Percentiles rank a stretch among this genome's conserved stretches.
Conservation (phyloP, 2,329 filamentous ascomycete genomes). For the Fusarium tanahbumbuense region DNA sequence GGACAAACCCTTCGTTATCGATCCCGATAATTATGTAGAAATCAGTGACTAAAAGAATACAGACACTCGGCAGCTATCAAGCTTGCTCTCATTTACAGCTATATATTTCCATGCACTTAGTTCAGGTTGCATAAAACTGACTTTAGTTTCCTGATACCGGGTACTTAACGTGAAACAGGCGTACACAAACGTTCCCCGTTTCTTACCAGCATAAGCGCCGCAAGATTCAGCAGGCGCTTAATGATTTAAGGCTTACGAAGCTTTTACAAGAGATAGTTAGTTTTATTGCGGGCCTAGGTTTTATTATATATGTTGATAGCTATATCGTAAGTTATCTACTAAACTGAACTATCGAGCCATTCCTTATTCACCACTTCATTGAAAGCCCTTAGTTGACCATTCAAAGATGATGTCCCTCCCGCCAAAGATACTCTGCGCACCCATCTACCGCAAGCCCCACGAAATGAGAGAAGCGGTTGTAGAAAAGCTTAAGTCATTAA, state of each 20-base stretch:
- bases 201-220: neutral
- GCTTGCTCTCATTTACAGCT: too few species aligned
- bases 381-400: neutral
- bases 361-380: neutral
- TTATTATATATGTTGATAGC: neutral
- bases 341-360: neutral
- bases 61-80: too few species aligned
- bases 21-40: too few species aligned
- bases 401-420: neutral
- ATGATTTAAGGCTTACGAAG: neutral
- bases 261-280: neutral
- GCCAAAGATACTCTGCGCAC: neutral
- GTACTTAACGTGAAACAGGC: too few species aligned
- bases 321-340: neutral
- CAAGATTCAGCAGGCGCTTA: neutral
- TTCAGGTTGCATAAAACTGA: too few species aligned
- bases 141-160: too few species aligned
- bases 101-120: too few species aligned
- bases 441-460: neutral
- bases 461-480: neutral
- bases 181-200: neutral
- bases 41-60: too few species aligned
- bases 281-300: neutral
- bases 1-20: too few species aligned
- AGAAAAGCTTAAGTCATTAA: neutral